Conservation (phyloP, 768 basidiomycete species). For the Naganishia kalamii region DNA sequence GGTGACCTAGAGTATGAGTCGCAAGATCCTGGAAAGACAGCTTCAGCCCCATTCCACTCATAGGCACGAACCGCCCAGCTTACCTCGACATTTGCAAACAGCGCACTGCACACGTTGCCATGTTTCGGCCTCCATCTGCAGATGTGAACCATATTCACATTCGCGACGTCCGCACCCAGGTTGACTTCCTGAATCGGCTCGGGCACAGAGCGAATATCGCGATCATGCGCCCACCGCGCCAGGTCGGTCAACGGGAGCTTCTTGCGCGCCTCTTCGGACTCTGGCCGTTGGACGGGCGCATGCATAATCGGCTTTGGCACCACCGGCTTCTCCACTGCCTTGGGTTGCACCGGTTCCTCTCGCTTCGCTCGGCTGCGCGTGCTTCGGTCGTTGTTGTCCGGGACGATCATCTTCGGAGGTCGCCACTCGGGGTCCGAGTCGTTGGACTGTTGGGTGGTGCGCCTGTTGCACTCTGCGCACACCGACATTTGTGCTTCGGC, state of each 20-base stretch:
- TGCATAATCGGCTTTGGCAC: not conserved
- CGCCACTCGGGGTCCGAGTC: not conserved
- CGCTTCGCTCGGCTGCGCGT: not conserved
- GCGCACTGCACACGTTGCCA: not conserved
- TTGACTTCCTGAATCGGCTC: not conserved
- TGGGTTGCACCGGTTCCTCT: not conserved
- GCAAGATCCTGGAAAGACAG: not conserved
- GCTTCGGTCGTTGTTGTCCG: not conserved
- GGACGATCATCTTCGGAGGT: not conserved
- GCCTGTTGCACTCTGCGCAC: not conserved
- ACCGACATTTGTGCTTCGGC: not conserved
- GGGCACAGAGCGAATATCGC: not conserved
- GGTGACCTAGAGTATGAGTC: not conserved
- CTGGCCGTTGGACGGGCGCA: not conserved
- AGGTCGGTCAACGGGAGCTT: not conserved
- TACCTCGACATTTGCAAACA: not conserved
- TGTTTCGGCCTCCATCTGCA: constrained; percentile 4
- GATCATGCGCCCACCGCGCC: not conserved
- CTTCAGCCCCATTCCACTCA: no score
- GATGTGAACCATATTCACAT: not conserved
- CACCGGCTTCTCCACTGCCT: not conserved
- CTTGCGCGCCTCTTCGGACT: not conserved
- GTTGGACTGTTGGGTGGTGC: not conserved
- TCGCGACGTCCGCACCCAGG: not conserved
- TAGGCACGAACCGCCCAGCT: not conserved